A percentile compares a stretch with the other conserved stretches of the same genome.
Conservation (phyloP, 176 grass and related monocot genomes). For the Musa troglodytarum region DNA sequence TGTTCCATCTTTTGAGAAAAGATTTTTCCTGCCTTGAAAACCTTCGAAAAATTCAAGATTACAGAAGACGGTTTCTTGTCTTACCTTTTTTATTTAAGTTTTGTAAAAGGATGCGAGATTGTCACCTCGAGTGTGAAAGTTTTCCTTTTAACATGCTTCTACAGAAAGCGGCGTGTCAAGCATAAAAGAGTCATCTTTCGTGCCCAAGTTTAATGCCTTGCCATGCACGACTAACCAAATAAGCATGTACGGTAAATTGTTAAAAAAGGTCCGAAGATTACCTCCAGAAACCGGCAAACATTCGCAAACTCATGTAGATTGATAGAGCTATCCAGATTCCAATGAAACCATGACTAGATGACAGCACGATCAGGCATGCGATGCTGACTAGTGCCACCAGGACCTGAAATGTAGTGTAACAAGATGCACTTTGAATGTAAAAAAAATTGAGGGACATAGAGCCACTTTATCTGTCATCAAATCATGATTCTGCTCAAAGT, state of each 20-base stretch:
- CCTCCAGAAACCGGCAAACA: constrained; percentile 78
- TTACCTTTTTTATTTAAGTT: too few relatives aligned
- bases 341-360: constrained; percentile 40
- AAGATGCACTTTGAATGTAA: neutral
- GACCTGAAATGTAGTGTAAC: constrained; percentile 28
- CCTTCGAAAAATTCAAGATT: too few relatives aligned
- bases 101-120: too few relatives aligned
- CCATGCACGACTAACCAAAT: too few relatives aligned
- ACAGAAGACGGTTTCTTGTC: too few relatives aligned
- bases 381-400: constrained; percentile 69
- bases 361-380: constrained; percentile 41
- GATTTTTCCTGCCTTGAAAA: too few relatives aligned
- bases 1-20: too few relatives aligned
- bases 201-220: too few relatives aligned
- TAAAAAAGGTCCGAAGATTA: constrained; percentile 10
- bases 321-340: constrained; percentile 81
- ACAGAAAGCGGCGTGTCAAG: too few relatives aligned
- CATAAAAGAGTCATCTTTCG: too few relatives aligned
- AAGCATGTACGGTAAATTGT: neutral
- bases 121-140: too few relatives aligned
- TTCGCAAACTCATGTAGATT: constrained; percentile 74
- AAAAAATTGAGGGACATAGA: neutral
- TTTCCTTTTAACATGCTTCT: too few relatives aligned
- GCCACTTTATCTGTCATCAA: constrained; percentile 5
- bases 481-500: constrained; percentile 1